Evolutionary conservation across 306 rosid species (phyloP).

Genomic region (apple (Malus domestica)): DNA sequence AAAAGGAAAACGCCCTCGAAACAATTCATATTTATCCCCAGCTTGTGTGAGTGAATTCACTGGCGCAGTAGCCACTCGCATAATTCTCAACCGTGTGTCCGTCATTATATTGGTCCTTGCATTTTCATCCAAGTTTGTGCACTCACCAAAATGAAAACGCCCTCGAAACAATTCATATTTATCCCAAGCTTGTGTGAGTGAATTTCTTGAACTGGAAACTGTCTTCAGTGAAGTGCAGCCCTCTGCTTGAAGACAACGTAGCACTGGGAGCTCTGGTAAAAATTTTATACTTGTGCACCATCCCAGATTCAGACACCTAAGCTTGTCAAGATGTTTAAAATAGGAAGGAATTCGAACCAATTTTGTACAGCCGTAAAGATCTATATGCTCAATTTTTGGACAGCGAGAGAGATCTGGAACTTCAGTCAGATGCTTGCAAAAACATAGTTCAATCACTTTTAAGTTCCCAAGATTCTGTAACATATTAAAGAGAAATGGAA

Average conservation of each 20-base stretch:
- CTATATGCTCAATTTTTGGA: neutral
- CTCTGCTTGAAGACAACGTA: neutral
- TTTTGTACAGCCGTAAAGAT: neutral
- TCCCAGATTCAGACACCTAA: neutral
- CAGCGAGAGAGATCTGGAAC: neutral
- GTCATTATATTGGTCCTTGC: neutral
- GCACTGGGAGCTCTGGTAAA: constrained; percentile 24
- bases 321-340: neutral
- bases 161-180: neutral
- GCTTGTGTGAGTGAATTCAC: no score
- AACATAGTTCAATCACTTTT: neutral
- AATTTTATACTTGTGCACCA: neutral
- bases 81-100: neutral
- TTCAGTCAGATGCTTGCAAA: neutral
- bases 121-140: neutral
- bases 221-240: constrained; percentile 14
- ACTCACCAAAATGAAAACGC: neutral
- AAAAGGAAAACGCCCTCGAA: neutral
- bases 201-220: neutral
- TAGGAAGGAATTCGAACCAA: neutral
- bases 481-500: neutral
- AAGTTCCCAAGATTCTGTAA: neutral
- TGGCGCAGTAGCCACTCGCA: neutral
- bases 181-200: neutral
- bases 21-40: neutral